Evolutionary conservation across 2,329 filamentous ascomycete genomes (phyloP).

Genomic region (Penicillium thymicola): DNA sequence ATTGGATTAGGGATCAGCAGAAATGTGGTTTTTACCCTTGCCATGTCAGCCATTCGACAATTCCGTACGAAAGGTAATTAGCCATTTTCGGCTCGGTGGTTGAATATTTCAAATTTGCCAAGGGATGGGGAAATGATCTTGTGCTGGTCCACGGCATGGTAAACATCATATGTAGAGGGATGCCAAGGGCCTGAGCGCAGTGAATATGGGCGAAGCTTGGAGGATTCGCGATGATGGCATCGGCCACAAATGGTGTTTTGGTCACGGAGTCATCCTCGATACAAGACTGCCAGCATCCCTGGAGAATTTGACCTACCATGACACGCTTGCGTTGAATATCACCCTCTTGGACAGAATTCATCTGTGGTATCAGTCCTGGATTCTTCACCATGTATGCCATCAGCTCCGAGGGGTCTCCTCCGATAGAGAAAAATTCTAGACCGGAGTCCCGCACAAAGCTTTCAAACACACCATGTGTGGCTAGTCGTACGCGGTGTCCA

Average conservation of each 20-base stretch:
- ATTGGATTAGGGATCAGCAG: neutral
- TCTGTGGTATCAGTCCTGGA: constrained; percentile 35
- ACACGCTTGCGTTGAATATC: constrained; percentile 19
- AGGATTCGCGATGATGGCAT: constrained; percentile 52
- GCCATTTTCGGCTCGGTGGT: constrained; percentile 32
- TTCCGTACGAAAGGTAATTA: constrained; percentile 44
- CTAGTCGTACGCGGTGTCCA: constrained; percentile 55
- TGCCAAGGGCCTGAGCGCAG: constrained; percentile 47
- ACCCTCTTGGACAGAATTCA: constrained; percentile 29
- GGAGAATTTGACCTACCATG: constrained; percentile 32
- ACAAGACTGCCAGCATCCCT: constrained; percentile 34
- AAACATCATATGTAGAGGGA: constrained; percentile 50
- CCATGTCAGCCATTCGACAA: constrained; percentile 48
- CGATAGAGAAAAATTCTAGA: constrained; percentile 55
- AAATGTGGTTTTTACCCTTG: constrained; percentile 34
- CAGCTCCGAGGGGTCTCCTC: constrained; percentile 51
- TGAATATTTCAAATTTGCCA: constrained; percentile 43
- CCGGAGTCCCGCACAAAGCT: constrained; percentile 50
- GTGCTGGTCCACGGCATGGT: constrained; percentile 49
- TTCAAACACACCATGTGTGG: constrained; percentile 53
- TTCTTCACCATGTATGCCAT: constrained; percentile 50
- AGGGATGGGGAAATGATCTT: constrained; percentile 43
- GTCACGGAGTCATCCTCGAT: constrained; percentile 20
- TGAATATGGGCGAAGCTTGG: constrained; percentile 50
- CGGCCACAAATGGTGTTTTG: constrained; percentile 45